Evolutionary conservation across 495 filamentous ascomycete genomes (phyloP).

Genomic region (Letharia lupina): DNA sequence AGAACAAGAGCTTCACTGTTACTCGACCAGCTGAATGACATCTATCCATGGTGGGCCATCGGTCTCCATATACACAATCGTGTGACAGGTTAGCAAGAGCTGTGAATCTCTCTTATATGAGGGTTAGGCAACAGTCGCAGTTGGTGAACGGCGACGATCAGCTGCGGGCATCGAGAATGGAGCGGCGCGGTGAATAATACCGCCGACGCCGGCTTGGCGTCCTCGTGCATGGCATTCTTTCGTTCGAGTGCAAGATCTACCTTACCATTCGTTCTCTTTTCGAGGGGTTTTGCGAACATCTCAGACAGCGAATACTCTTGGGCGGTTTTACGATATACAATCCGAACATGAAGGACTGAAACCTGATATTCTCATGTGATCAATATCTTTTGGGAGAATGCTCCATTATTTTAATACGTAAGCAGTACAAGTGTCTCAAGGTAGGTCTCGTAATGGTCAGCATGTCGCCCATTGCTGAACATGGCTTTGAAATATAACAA

Average conservation of each 20-base stretch:
- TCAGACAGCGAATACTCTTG: neutral
- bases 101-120: neutral
- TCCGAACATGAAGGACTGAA: neutral
- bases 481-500: neutral
- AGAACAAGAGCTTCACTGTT: conserved; percentile 51
- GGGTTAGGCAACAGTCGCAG: conserved; percentile 2
- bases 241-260: neutral
- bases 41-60: conserved; percentile 5
- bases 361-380: neutral
- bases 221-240: neutral
- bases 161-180: neutral
- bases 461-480: neutral
- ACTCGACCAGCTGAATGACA: conserved; percentile 45
- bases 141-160: conserved; percentile 3
- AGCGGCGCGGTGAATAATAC: conserved; percentile 3
- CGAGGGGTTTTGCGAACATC: too few relatives aligned
- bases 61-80: conserved; percentile 1
- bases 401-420: neutral
- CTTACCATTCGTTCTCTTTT: neutral
- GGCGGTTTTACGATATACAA: neutral
- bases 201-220: conserved; percentile 9
- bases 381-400: neutral
- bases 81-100: neutral
- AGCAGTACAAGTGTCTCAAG: neutral
- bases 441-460: neutral